Base-by-base conservation (phyloP, 345 rosid species). In the Salix dunnii region DNA sequence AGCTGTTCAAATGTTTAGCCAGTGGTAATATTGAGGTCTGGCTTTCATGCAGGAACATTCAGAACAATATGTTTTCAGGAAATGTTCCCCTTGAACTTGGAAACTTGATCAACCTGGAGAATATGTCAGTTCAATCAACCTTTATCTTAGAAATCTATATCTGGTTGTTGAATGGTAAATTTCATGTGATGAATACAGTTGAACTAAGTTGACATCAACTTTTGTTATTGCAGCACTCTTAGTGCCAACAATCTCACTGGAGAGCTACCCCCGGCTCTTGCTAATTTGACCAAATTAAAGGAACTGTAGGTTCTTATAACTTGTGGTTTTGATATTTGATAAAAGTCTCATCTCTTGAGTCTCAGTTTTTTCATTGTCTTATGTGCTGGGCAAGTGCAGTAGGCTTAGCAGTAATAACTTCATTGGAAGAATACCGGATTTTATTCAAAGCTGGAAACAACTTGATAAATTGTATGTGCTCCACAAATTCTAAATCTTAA, bases 11-110 rank as follows among this genome's bases (percentile, higher is more conserved):
- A 23, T 69, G 48, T 20, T 31, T 63, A 43, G 61, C 53, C 5
- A 62, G 36, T 65, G 11, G 2, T 74, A 46, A 74, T 64, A 25
- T n/a, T 74, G 16, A 53, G 62, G 7, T 23, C 3, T 9, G 53
- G 1, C 65, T 63, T 64, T 74, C 20, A 46, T 43, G 14, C 70
- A 74, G 77, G 70, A 33, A 1, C 74, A 27, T 70, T 36, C 43
- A 46, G 55, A 79, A 18, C 25, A 62, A 74, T 62, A 18, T 76
- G 30, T 88, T 89, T 77, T 82, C 82, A 10, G 92, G 92, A 62
- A 48, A 66, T n/a, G 67, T 90, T 48, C 90, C 93, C 51, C 28
- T 72, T 23, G 79, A 83, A 77, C 79, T 88, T 17, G 89, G 89
- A 64, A 81, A 80, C 58, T 72, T 88, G 74, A 77, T 82, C 65